A percentile compares a stretch with the other conserved stretches of the same genome.
Evolutionary conservation across 148 eudicot genomes (phyloP).

Genomic region (Fagopyrum tataricum): DNA sequence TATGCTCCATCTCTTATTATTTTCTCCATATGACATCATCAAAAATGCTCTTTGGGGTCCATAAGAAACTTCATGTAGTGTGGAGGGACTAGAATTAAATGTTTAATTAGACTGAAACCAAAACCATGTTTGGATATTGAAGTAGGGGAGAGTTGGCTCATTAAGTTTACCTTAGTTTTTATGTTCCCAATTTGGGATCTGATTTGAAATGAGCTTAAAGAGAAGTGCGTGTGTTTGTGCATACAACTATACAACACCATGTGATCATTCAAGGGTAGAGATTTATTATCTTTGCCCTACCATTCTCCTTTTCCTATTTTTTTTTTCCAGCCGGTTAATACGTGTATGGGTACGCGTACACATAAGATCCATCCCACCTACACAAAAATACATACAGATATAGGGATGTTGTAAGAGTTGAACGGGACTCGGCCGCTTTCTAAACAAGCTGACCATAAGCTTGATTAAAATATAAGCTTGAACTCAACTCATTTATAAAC

Average conservation of each 20-base stretch:
- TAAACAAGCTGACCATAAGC: too few species aligned
- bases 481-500: background rate
- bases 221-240: background rate
- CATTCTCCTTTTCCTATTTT: background rate
- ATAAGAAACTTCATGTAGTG: background rate
- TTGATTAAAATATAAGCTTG: too few species aligned
- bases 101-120: background rate
- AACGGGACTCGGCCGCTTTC: too few species aligned
- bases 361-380: too few species aligned
- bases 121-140: background rate
- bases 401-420: too few species aligned
- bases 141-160: background rate
- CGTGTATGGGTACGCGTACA: too few species aligned
- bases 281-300: constrained; percentile 7
- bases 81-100: background rate
- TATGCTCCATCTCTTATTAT: too few species aligned
- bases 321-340: background rate
- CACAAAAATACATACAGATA: too few species aligned
- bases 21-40: too few species aligned
- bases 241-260: background rate
- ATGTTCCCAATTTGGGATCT: constrained; percentile 6
- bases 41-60: background rate
- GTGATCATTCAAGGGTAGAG: constrained; percentile 8
- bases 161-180: background rate
- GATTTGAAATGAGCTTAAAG: constrained; percentile 8